Evolutionary conservation across 2,329 filamentous ascomycete genomes (phyloP).

Genomic region (Pseudogymnoascus sp.): DNA sequence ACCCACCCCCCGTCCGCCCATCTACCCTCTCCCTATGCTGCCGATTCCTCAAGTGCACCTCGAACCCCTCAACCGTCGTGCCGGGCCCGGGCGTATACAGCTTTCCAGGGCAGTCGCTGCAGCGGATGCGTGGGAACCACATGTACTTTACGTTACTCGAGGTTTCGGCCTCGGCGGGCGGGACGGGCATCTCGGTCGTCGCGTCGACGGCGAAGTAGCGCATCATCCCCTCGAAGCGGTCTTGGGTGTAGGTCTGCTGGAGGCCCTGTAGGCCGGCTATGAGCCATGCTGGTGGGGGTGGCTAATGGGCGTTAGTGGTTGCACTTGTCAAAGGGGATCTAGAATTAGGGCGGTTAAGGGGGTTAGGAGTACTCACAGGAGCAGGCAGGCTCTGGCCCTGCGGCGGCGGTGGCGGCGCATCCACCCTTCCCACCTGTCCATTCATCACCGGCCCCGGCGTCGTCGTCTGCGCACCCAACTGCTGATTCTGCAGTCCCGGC

Average conservation of each 20-base stretch:
- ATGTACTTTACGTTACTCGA: conserved; percentile 65
- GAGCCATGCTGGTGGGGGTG: conserved; percentile 83
- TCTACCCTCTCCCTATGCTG: conserved; percentile 68
- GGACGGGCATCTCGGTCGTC: conserved; percentile 55
- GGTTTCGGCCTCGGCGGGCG: conserved; percentile 40
- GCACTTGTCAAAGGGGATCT: conserved; percentile 10
- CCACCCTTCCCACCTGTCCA: conserved; percentile 58
- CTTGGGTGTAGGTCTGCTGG: conserved; percentile 63
- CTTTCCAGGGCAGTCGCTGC: conserved; percentile 87
- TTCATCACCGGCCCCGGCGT: conserved; percentile 34
- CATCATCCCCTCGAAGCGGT: conserved; percentile 86
- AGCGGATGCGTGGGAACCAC: conserved; percentile 83
- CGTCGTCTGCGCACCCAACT: conserved; percentile 21
- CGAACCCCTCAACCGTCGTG: conserved; percentile 81
- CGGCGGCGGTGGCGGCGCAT: conserved; percentile 54
- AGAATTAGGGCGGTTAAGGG: conserved; percentile 19
- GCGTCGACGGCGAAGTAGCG: conserved; percentile 76
- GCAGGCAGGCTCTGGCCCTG: conserved; percentile 48
- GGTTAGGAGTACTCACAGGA: conserved; percentile 50
- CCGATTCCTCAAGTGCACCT: conserved; percentile 83
- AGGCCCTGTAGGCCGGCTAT: conserved; percentile 64
- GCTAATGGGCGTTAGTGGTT: conserved; percentile 43
- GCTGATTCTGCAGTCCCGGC: conserved; percentile 27
- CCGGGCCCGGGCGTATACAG: conserved; percentile 86
- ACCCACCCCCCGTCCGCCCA: conserved; percentile 9